phyloP scores from a whole-genome alignment of 2,329 filamentous ascomycete species.

The Thermothelomyces thermophilus region DNA sequence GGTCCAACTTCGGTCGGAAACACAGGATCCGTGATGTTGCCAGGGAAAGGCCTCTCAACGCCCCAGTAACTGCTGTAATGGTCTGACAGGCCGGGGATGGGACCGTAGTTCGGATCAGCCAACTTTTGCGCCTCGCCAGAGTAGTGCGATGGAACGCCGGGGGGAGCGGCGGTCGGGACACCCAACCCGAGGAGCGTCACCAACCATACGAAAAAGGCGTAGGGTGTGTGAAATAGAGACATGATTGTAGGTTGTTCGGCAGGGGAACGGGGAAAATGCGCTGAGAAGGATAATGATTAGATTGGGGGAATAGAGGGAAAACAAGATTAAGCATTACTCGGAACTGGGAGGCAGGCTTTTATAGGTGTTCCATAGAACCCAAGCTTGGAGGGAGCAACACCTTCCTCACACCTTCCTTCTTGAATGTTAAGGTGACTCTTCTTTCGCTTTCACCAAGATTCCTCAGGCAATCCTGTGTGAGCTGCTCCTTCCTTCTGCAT shows the following conservation, averaged over 20 bases:
- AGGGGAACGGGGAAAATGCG: neutral
- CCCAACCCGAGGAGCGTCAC: neutral
- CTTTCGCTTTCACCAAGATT: too few relatives aligned
- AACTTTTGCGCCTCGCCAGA: slow-evolving; percentile 17
- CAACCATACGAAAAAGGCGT: neutral
- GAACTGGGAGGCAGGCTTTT: neutral
- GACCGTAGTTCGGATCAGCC: slow-evolving; percentile 19
- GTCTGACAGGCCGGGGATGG: slow-evolving; percentile 21
- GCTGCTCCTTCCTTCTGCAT: too few relatives aligned
- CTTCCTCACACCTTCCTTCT: too few relatives aligned
- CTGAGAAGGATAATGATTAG: neutral
- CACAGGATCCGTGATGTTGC: slow-evolving; percentile 21
- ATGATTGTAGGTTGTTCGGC: neutral
- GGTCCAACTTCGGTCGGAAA: slow-evolving; percentile 17
- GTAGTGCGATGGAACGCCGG: slow-evolving; percentile 5
- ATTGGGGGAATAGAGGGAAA: neutral
- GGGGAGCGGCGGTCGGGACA: neutral
- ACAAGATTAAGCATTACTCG: neutral
- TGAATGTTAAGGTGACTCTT: too few relatives aligned
- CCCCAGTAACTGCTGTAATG: slow-evolving; percentile 21
- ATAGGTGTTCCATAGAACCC: neutral
- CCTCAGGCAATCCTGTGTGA: too few relatives aligned
- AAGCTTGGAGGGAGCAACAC: neutral
- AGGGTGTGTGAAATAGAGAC: neutral
- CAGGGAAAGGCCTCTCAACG: slow-evolving; percentile 19